A percentile compares a stretch with the other conserved stretches of the same genome.
These are phyloP conservation scores for Dianthus caryophyllus DNA, from an alignment of 148 eudicot species.

Conservation along the genomic window DNA sequence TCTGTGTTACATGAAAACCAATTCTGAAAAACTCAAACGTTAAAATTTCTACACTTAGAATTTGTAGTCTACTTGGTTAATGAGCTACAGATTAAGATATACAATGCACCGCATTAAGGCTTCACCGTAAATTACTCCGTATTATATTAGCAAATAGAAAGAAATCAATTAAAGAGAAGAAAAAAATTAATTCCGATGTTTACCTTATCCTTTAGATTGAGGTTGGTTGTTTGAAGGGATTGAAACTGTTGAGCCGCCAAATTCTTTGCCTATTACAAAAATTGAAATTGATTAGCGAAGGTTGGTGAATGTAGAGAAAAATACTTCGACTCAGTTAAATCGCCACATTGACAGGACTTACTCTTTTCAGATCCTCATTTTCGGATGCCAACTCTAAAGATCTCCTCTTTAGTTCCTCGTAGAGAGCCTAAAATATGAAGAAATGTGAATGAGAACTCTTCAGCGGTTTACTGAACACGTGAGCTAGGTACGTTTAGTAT, in stretches of 20 bases:
- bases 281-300: not conserved
- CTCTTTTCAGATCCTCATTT: conserved; percentile 63
- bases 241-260: conserved; percentile 40
- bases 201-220: conserved; percentile 56
- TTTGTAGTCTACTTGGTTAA: too few relatives aligned
- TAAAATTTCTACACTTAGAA: not conserved
- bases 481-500: too few relatives aligned
- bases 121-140: too few relatives aligned
- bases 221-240: conserved; percentile 46
- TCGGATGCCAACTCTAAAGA: conserved; percentile 50
- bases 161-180: not conserved
- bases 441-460: too few relatives aligned
- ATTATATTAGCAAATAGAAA: too few relatives aligned
- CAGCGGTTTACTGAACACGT: too few relatives aligned
- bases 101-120: too few relatives aligned
- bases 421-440: conserved; percentile 50
- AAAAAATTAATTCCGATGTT: not conserved
- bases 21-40: not conserved
- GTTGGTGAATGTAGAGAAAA: not conserved
- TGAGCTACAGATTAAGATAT: too few relatives aligned
- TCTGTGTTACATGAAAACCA: conserved; percentile 30
- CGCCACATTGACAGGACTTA: conserved; percentile 20
- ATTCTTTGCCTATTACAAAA: conserved; percentile 42
- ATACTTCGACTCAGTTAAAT: too few relatives aligned
- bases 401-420: conserved; percentile 54